Percentiles rank a stretch among this genome's conserved stretches.
These are phyloP conservation scores for Tetrahymena thermophila DNA, from an alignment of 73 alveolate genomes.

Conservation along the genomic window DNA sequence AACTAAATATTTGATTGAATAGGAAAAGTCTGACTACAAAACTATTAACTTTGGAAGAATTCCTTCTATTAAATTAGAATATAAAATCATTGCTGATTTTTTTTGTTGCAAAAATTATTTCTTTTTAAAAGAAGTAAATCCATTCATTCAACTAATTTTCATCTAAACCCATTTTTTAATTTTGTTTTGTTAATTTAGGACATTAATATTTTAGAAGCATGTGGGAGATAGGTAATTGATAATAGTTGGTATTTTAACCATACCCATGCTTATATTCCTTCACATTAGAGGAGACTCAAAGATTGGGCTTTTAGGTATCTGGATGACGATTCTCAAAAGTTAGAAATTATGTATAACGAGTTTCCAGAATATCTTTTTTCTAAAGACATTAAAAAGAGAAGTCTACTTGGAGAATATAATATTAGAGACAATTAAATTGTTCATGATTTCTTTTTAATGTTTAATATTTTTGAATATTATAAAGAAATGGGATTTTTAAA, in stretches of 20 bases:
- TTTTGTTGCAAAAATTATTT: background rate
- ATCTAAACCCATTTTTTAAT: background rate
- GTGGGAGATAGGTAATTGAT: background rate
- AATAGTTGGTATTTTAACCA: background rate
- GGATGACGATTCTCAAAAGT: background rate
- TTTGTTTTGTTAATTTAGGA: background rate
- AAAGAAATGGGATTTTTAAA: background rate
- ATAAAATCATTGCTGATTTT: background rate
- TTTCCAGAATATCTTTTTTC: background rate
- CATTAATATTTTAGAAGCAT: background rate
- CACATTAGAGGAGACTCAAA: background rate
- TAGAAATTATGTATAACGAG: background rate
- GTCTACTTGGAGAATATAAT: background rate
- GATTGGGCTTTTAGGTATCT: background rate
- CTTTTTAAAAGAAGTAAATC: background rate
- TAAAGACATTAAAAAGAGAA: background rate
- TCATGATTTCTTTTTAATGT: background rate
- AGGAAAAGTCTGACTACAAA: background rate
- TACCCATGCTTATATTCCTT: background rate
- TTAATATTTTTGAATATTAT: background rate
- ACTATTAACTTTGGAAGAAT: background rate
- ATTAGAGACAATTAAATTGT: background rate
- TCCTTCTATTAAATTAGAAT: background rate
- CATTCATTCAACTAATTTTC: no score
- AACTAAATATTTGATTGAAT: background rate